Percentiles rank a stretch among this genome's conserved stretches.
These are phyloP conservation scores for sorghum (Sorghum bicolor) DNA, from an alignment of 176 grass and related monocot genomes.

Conservation along the genomic window DNA sequence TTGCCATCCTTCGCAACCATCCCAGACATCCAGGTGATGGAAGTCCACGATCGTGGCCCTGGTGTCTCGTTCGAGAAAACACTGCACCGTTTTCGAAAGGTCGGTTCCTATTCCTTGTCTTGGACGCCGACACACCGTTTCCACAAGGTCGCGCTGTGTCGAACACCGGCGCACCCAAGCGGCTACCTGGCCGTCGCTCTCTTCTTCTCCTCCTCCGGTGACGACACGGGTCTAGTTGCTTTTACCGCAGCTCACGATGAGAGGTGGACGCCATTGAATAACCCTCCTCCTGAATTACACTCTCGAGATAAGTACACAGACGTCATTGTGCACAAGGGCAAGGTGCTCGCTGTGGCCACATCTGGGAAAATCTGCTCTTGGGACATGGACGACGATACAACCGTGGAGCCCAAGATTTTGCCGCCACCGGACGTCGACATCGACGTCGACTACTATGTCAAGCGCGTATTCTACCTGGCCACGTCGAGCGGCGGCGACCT, in stretches of 20 bases:
- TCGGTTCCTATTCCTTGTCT: too few relatives aligned
- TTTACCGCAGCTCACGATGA: neutral
- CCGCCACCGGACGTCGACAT: neutral
- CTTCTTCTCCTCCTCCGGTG: neutral
- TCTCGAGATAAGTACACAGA: neutral
- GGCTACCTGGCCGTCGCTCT: neutral
- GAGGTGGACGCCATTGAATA: neutral
- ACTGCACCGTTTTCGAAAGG: too few relatives aligned
- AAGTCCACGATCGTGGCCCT: neutral
- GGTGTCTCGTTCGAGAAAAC: neutral
- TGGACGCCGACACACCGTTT: neutral
- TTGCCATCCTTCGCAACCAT: neutral
- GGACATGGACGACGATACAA: neutral
- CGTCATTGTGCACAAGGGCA: neutral
- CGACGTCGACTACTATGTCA: accelerated
- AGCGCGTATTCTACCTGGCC: neutral
- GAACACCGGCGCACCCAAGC: neutral
- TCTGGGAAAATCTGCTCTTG: neutral
- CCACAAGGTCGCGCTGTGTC: neutral
- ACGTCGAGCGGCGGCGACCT: neutral
- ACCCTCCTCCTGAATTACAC: neutral
- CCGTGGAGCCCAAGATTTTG: neutral
- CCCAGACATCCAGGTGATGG: neutral
- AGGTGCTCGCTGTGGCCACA: neutral
- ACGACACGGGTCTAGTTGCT: neutral